Base-by-base conservation (phyloP, 306 rosid genomes). In the Geum urbanum region DNA sequence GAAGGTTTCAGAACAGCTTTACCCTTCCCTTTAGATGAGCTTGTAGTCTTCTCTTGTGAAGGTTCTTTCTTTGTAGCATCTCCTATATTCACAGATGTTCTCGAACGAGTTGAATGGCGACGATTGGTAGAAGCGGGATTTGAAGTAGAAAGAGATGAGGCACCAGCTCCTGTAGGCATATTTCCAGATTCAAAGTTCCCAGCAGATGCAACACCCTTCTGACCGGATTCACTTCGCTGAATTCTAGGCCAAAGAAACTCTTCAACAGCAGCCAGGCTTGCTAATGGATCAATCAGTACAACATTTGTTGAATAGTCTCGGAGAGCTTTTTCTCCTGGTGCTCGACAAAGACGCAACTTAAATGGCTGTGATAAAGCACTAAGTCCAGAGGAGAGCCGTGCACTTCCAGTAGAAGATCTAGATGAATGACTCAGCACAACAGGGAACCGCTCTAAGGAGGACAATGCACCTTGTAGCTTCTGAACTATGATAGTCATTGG, bases 171-270 rank as follows among this genome's bases (percentile, higher is more conserved):
- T 4, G 80, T 61, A 67, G 96, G 87, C 16, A 88, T 84, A 27
- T 90, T 80, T 55, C 97, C 99, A 58, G 92, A 87, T 80, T 95
- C 99, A 18, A 92, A 81, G 68, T 94, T 91, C 67, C 89, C 95
- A 52, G 78, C 83, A 69, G 95, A 88, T 51, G 78, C 77, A 24
- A 84, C 55, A 52, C 85, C 79, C 82, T 87, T 88, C 81, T 89
- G 96, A 72, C 84, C 91, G 79, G 97, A 84, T 77, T 91, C 96
- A 57, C 88, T 75, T 63, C 95, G 87, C 79, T 91, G 99, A 74
- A 95, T 84, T 62, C 99, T 90, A 70, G 95, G 91, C 99, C 99
- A 95, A 66, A 95, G 92, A 81, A 95, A 95, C 67, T 95, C 99
- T 72, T 95, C 99, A 43, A 91, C 90, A 49, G 99, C 99, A 75